Evolutionary conservation across 106 monocot genomes (phyloP), one percentile per base, ranked within the genome.

Genomic region (Chionographis japonica): DNA sequence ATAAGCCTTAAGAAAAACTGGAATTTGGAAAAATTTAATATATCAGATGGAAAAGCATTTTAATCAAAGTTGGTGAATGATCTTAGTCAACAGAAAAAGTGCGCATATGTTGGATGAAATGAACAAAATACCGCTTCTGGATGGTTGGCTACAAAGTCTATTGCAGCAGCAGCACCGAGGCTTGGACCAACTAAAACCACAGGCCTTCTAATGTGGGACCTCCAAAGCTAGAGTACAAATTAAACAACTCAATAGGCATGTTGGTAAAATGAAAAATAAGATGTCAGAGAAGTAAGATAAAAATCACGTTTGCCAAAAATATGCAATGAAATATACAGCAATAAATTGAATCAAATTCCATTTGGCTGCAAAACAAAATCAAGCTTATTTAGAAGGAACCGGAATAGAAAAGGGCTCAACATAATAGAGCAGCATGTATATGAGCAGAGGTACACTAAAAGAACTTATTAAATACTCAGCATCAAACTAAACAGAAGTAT

Each of bases 111-210:
- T 27, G 27, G 27, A 27, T 11, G 4, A 54, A 54, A 19, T 43
- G 12, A 52, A 6, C 12, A 54, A 35, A 51, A 62, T 87, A 97
- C 95, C 43, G 89, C 89, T 70, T 97, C 95, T 41, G 95, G 95
- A 85, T 92, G 67, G 50, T 75, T 75, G 42, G 72, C 60, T 55
- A 84, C 74, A 81, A 97, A 97, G 65, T 97, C 95, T 65, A 92
- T 89, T 13, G 95, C 88, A 75, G 89, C 88, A 65, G 95, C 89
- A 60, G 95, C 95, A 76, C 95, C 95, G 67, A 97, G 95, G 59
- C 95, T 97, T 14, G 95, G 84, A 17, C 95, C 89, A 54, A 97
- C 89, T 68, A 97, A 79, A 35, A 86, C 77, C 92, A 97, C 92
- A 40, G 95, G 92, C 65, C 69, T 85, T 61, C 66, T 73, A 62